A percentile compares a stretch with the other conserved stretches of the same genome.
phyloP scores from a whole-genome alignment of 768 basidiomycete genomes.

The Mycena metata region DNA sequence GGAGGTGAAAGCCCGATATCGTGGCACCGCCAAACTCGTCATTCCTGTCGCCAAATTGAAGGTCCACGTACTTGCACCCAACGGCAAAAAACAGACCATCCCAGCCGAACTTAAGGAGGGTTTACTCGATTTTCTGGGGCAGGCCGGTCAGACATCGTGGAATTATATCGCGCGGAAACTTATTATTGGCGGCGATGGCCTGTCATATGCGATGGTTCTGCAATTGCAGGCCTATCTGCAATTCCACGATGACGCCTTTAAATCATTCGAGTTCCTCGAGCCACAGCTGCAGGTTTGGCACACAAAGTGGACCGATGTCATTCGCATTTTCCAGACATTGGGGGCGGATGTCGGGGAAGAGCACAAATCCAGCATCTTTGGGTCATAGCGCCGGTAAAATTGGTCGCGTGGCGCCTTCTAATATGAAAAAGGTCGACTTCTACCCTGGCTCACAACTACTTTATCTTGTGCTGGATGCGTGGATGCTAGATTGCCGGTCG shows the following conservation, averaged over 20 bases:
- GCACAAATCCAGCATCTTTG: conserved; percentile 47
- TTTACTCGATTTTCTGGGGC: conserved; percentile 3
- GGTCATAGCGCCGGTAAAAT: conserved; percentile 49
- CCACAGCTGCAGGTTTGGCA: too few species aligned
- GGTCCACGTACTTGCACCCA: conserved; percentile 8
- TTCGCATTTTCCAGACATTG: conserved; percentile 46
- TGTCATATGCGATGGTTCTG: conserved; percentile 48
- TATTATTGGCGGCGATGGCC: conserved; percentile 51
- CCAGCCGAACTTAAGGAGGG: too few species aligned
- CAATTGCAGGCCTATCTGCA: conserved; percentile 26
- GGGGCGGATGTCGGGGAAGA: conserved; percentile 37
- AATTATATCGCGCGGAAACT: conserved; percentile 40
- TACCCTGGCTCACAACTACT: too few species aligned
- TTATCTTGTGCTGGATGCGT: too few species aligned
- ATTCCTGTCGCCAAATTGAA: not conserved
- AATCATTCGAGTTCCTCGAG: too few species aligned
- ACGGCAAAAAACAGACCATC: conserved; percentile 18
- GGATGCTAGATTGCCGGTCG: too few species aligned
- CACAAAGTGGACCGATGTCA: conserved; percentile 39
- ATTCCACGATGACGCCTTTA: too few species aligned
- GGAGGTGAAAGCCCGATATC: too few species aligned
- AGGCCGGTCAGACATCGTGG: conserved; percentile 33
- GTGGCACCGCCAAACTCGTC: not conserved
- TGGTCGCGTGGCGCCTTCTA: conserved; percentile 43
- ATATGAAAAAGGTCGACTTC: too few species aligned